These are phyloP conservation scores for Flueggea neowawraea DNA, from an alignment of 441 rosid species.

Conservation along the genomic window DNA sequence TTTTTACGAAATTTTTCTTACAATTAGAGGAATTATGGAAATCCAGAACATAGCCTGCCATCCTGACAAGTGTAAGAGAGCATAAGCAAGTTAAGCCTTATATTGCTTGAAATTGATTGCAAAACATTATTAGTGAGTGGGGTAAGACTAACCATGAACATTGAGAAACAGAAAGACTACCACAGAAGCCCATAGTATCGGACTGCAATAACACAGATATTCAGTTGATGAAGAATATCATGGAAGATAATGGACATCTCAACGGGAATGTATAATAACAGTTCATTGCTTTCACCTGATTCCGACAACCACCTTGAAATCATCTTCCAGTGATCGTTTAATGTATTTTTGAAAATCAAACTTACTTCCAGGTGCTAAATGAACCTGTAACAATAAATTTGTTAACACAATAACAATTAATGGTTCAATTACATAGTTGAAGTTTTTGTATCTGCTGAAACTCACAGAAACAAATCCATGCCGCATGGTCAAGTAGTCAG, in stretches of 20 bases:
- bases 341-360: conserved; percentile 92
- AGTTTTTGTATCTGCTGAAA: conserved; percentile 10
- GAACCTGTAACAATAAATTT: conserved; percentile 48
- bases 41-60: conserved; percentile 63
- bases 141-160: conserved; percentile 54
- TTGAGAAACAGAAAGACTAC: conserved; percentile 78
- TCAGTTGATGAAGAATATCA: neutral
- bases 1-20: conserved; percentile 35
- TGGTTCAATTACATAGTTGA: neutral
- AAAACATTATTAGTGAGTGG: neutral
- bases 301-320: conserved; percentile 83
- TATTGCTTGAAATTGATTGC: neutral
- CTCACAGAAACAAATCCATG: conserved; percentile 85
- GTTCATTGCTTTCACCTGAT: conserved; percentile 49
- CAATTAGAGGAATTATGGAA: conserved; percentile 65
- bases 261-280: neutral
- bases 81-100: neutral
- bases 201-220: conserved; percentile 47
- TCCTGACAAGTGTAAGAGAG: conserved; percentile 41
- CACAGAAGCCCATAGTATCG: conserved; percentile 76
- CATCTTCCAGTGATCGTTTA: conserved; percentile 87
- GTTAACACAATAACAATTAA: neutral
- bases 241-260: neutral
- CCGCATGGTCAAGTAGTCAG: conserved; percentile 87
- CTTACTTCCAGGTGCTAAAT: conserved; percentile 82